phyloP scores from a whole-genome alignment of 169 alveolate species.

The Cryptosporidium andersoni region DNA sequence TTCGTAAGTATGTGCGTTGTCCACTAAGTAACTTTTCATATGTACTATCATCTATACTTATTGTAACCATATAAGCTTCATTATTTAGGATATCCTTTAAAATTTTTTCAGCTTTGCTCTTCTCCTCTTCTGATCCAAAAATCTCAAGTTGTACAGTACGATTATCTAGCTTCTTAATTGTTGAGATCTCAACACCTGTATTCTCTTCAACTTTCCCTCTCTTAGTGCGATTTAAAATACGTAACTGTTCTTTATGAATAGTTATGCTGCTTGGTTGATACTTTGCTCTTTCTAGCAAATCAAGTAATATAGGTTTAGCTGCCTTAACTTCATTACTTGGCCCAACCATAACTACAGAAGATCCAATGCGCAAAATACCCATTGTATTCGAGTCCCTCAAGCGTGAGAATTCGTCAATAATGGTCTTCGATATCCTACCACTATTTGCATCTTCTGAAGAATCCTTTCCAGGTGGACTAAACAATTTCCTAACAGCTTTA shows the following conservation, averaged over 20 bases:
- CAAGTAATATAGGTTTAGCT: slow-evolving; percentile 29
- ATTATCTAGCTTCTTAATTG: slow-evolving; percentile 36
- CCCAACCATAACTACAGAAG: slow-evolving; percentile 65
- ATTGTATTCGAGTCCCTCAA: slow-evolving; percentile 56
- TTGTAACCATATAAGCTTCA: slow-evolving; percentile 36
- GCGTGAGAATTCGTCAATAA: slow-evolving; percentile 47
- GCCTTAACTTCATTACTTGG: slow-evolving; percentile 36
- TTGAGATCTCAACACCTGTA: slow-evolving; percentile 50
- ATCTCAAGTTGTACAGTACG: slow-evolving; percentile 43
- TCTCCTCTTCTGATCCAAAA: slow-evolving; percentile 56
- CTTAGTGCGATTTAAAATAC: slow-evolving; percentile 50
- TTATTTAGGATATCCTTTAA: slow-evolving; percentile 24
- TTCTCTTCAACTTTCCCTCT: slow-evolving; percentile 41
- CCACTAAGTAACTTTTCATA: slow-evolving; percentile 39
- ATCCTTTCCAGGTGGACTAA: slow-evolving; percentile 67
- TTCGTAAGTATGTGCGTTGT: slow-evolving; percentile 44
- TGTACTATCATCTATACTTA: slow-evolving; percentile 26
- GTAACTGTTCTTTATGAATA: slow-evolving; percentile 52
- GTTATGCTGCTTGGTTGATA: slow-evolving; percentile 27
- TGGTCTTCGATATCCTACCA: slow-evolving; percentile 38
- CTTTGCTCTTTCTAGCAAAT: slow-evolving; percentile 52
- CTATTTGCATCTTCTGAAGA: slow-evolving; percentile 38
- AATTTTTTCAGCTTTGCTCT: slow-evolving; percentile 23
- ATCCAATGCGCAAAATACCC: slow-evolving; percentile 68
- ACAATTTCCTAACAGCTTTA: slow-evolving; percentile 41